Evolutionary conservation across 2,329 filamentous ascomycete genomes (phyloP).

Genomic region (Trichoderma aggressivum): DNA sequence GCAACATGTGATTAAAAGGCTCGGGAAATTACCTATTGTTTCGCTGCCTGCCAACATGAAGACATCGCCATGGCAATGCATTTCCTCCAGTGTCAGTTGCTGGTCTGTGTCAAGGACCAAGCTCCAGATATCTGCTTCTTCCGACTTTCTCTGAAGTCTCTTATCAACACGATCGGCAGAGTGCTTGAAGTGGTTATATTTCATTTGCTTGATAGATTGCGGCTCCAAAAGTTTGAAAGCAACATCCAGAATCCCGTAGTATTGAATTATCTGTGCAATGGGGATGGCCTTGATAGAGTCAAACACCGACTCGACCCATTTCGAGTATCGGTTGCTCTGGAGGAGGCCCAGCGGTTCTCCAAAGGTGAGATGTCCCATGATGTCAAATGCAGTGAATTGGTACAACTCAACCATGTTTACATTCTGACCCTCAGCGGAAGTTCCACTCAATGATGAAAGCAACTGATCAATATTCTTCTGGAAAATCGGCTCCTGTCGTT

Average conservation of each 20-base stretch:
- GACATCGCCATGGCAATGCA: neutral
- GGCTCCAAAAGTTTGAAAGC: neutral
- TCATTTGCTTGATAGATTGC: neutral
- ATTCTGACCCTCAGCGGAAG: neutral
- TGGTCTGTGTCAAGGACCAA: neutral
- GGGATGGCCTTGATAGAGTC: neutral
- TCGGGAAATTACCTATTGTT: neutral
- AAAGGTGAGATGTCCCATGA: neutral
- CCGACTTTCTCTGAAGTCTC: neutral
- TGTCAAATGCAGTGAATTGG: neutral
- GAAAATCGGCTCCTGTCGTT: neutral
- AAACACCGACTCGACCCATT: neutral
- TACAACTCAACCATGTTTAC: neutral
- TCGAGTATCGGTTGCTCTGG: neutral
- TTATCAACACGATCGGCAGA: neutral
- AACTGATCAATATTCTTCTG: neutral
- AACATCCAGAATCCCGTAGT: neutral
- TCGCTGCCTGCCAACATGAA: neutral
- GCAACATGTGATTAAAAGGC: neutral
- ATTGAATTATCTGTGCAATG: neutral
- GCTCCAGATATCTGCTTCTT: neutral
- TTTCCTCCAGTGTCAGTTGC: neutral
- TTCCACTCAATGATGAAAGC: neutral
- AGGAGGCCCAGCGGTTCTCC: neutral
- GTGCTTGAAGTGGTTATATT: neutral